A percentile compares a stretch with the other conserved stretches of the same genome.
phyloP scores from a whole-genome alignment of 1,284 basidiomycete genomes.

The Amylostereum chailletii region DNA sequence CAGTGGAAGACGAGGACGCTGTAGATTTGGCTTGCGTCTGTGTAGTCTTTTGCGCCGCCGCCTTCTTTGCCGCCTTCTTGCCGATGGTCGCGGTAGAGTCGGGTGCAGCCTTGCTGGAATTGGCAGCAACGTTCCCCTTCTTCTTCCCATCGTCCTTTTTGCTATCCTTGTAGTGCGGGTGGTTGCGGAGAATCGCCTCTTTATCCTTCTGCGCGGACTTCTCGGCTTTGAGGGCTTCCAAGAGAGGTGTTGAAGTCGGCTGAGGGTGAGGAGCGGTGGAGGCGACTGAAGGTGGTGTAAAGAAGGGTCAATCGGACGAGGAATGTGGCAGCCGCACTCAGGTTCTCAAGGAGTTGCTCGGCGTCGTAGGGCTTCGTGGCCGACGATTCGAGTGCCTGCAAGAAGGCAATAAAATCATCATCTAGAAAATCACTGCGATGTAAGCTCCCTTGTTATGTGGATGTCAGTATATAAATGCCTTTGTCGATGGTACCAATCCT shows the following conservation, averaged over 20 bases:
- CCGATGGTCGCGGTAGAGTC: conserved; percentile 17
- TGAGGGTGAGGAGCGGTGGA: conserved; percentile 44
- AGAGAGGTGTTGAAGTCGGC: conserved; percentile 78
- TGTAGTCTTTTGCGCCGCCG: conserved; percentile 28
- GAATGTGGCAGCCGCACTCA: conserved; percentile 37
- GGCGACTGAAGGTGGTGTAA: conserved; percentile 35
- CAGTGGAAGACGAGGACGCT: conserved; percentile 10
- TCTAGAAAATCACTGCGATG: conserved; percentile 14
- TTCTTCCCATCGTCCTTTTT: conserved; percentile 51
- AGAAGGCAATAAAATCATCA: conserved; percentile 59
- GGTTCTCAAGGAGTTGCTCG: conserved; percentile 44
- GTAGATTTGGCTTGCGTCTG: conserved; percentile 17
- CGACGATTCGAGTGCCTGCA: conserved; percentile 51
- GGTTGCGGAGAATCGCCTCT: conserved; percentile 58
- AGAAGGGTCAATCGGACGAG: conserved; percentile 3
- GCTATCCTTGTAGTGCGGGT: conserved; percentile 56
- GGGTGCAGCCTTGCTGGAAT: conserved; percentile 10
- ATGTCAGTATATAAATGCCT: conserved; percentile 30
- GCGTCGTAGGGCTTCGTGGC: conserved; percentile 41
- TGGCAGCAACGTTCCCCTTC: conserved; percentile 21
- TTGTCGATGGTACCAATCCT: conserved; percentile 72
- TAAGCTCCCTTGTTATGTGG: not conserved
- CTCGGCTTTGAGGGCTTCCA: conserved; percentile 82
- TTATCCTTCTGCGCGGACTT: conserved; percentile 66
- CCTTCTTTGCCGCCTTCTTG: conserved; percentile 25